Evolutionary conservation across 768 basidiomycete genomes (phyloP), one percentile per base, ranked within the genome.

Genomic region (Inosperma sp.): DNA sequence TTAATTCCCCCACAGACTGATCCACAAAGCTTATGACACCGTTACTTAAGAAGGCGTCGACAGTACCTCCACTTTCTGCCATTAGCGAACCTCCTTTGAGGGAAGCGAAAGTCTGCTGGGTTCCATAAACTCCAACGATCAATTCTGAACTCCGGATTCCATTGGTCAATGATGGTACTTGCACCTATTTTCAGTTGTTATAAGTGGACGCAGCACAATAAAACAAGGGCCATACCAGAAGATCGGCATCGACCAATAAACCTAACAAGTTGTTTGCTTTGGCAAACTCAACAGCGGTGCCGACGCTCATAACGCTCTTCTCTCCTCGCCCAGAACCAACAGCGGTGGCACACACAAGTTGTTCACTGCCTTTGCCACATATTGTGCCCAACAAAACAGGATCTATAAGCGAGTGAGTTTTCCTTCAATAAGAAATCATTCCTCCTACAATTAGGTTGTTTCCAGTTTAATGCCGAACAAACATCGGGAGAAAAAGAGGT

Each of bases 401-500:
- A 77, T 95, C 93, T 92, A 64, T 27, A 29, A 43, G 19, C 34
- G 31, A 10, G 48, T 49, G 21, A 53, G 29, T 10, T 23, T 16
- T 25, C 12, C 17, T 49, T 36, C 23, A 53, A 52, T 39, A 22
- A 46, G 55, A 31, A 53, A 53, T 12, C 16, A 40, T 35, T n/a
- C 30, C 29, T 68, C 83, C 68, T 70, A 92, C 95, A 98, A 67
- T 98, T 98, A 10, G 95, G 95, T 68, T 99, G 95, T 68, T 99
- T 99, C 96, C 95, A 98, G 62, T 99, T 98, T 49, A 97, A 68
- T 13, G 89, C 85, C 7, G 89, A 82, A 67, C 93, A 95, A 0
- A 93, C 81, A 63, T 89, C 84, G 7, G 94, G 90, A 41, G 87
- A 86, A 66, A 89, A 98, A 5, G 93, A 95, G 31, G 86, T 85